A percentile compares a stretch with the other conserved stretches of the same genome.
phyloP scores from a whole-genome alignment of 768 basidiomycete genomes.

The Leccinellum luteum region DNA sequence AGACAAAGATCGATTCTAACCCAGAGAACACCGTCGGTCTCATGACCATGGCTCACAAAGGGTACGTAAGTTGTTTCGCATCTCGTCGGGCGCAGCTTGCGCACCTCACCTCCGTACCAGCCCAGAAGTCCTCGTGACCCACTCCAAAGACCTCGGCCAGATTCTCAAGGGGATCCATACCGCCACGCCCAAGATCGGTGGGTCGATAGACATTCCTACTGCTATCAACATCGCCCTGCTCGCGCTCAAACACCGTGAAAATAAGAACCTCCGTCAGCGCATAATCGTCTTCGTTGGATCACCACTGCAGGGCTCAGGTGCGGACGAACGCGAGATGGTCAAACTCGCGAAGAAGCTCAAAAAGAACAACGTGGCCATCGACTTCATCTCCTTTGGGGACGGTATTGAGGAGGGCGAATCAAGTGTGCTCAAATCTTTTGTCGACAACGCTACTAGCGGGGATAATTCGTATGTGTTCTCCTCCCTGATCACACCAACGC shows the following conservation, averaged over 20 bases:
- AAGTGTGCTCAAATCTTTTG: slow-evolving; percentile 72
- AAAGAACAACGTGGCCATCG: slow-evolving; percentile 98
- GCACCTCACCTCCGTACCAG: slow-evolving; percentile 38
- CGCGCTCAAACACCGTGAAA: slow-evolving; percentile 95
- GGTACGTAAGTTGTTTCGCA: slow-evolving; percentile 47
- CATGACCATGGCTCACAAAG: slow-evolving; percentile 98
- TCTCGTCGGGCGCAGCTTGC: background rate
- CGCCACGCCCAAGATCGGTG: slow-evolving; percentile 70
- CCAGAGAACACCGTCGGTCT: slow-evolving; percentile 97
- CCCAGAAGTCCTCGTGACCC: slow-evolving; percentile 94
- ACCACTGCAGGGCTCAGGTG: slow-evolving; percentile 67
- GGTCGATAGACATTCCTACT: slow-evolving; percentile 82
- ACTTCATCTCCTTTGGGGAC: slow-evolving; percentile 89
- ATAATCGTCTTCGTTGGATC: slow-evolving; percentile 94
- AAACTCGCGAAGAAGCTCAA: slow-evolving; percentile 95
- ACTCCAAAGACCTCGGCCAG: slow-evolving; percentile 93
- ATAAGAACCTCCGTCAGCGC: slow-evolving; percentile 96
- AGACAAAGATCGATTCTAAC: slow-evolving; percentile 92
- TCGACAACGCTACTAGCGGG: slow-evolving; percentile 74
- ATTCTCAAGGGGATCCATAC: slow-evolving; percentile 77
- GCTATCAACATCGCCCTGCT: slow-evolving; percentile 93
- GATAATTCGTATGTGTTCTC: slow-evolving; percentile 77
- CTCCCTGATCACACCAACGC: background rate
- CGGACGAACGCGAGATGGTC: slow-evolving; percentile 77
- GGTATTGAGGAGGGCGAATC: slow-evolving; percentile 72